phyloP scores from a whole-genome alignment of 305 asterid genomes.

The Withania somnifera region DNA sequence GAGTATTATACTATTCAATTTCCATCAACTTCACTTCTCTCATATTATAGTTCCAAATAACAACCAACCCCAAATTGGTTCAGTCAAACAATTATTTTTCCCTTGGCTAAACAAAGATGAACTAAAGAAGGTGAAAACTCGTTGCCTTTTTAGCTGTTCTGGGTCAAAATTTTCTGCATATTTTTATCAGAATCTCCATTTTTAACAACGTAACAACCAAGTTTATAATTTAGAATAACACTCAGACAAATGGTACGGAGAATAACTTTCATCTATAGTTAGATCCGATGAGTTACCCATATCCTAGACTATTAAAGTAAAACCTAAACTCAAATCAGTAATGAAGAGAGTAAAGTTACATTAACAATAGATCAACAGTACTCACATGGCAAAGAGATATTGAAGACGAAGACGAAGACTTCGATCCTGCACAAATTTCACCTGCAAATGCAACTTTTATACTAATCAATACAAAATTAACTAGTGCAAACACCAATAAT shows the following conservation, averaged over 20 bases:
- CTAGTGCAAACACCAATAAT: too few relatives aligned
- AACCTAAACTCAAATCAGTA: not conserved
- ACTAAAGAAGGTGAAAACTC: too few relatives aligned
- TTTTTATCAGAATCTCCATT: not conserved
- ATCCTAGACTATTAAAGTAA: not conserved
- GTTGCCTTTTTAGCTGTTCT: not conserved
- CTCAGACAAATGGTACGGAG: not conserved
- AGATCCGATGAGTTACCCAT: not conserved
- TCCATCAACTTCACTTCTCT: not conserved
- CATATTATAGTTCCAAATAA: not conserved
- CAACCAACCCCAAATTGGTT: not conserved
- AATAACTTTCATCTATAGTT: not conserved
- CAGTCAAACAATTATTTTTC: not conserved
- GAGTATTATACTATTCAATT: not conserved
- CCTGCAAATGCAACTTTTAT: not conserved
- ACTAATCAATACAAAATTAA: not conserved
- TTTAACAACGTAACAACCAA: not conserved
- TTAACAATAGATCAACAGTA: not conserved
- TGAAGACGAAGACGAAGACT: not conserved
- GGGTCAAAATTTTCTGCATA: not conserved
- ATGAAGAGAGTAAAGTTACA: not conserved
- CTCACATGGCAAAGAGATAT: slow-evolving; percentile 4
- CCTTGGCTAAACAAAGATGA: too few relatives aligned
- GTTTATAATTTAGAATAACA: not conserved
- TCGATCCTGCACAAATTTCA: not conserved